A percentile compares a stretch with the other conserved stretches of the same genome.
These are phyloP conservation scores for Hortiboletus campestris DNA, from an alignment of 768 basidiomycete genomes.

Conservation along the genomic window DNA sequence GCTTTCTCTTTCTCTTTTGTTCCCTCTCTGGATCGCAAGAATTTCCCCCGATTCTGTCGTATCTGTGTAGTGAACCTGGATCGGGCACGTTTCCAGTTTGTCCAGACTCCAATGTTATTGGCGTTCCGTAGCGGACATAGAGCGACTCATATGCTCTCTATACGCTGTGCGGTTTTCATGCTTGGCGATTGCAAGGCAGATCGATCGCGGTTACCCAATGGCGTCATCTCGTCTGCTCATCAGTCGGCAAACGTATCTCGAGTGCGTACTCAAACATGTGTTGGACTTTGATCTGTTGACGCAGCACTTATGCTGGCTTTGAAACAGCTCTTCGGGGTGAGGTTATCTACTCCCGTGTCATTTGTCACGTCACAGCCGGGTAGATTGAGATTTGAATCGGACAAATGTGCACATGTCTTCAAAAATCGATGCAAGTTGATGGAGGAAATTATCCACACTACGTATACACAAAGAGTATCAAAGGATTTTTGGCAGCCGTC, in stretches of 20 bases:
- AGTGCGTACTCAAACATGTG: not conserved
- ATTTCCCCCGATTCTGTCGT: not conserved
- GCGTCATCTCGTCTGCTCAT: not conserved
- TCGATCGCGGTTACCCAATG: not conserved
- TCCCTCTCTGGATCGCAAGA: not conserved
- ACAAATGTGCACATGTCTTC: not conserved
- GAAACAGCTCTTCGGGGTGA: not conserved
- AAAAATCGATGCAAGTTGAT: not conserved
- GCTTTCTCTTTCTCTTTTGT: no score
- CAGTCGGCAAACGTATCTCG: not conserved
- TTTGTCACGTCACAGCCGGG: not conserved
- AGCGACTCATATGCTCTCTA: not conserved
- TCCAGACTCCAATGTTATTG: not conserved
- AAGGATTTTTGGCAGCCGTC: not conserved
- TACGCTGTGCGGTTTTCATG: no score
- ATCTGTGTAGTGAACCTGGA: not conserved
- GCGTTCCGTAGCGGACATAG: not conserved
- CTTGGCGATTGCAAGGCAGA: not conserved
- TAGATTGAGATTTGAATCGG: not conserved
- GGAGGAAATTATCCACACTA: not conserved
- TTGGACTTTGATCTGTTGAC: not conserved
- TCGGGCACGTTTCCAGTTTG: not conserved
- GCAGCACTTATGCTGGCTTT: not conserved
- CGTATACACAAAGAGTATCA: not conserved
- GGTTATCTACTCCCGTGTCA: not conserved